A percentile compares a stretch with the other conserved stretches of the same genome.
Conservation (phyloP, 2,329 filamentous ascomycete species). For the Diaporthe caulivora region DNA sequence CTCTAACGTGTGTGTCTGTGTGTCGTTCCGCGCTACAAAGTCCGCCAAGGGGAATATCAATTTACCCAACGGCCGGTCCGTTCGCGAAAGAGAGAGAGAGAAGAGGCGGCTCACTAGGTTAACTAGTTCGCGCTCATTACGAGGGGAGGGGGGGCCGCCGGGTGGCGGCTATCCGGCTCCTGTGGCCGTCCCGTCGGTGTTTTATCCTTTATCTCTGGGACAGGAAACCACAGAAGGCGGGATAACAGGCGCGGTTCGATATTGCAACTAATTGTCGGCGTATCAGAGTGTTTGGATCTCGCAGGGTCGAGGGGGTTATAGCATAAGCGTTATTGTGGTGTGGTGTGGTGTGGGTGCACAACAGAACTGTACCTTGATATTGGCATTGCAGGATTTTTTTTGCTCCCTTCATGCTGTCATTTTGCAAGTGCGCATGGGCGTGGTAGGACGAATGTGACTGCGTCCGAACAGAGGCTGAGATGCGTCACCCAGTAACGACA, state of each 20-base stretch:
- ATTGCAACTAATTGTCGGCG: neutral
- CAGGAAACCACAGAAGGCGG: too few relatives aligned
- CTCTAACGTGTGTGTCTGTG: neutral
- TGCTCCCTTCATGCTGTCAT: neutral
- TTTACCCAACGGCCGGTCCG: conserved; percentile 18
- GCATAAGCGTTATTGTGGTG: neutral
- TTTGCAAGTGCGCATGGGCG: neutral
- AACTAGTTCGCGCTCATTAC: neutral
- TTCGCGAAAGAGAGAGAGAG: neutral
- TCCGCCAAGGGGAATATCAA: neutral
- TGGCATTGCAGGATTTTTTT: neutral
- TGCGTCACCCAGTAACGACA: neutral
- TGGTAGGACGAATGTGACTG: conserved; percentile 7
- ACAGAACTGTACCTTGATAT: conserved; percentile 6
- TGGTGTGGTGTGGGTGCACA: conserved; percentile 4
- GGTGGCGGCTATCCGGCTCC: conserved; percentile 21
- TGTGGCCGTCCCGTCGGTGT: neutral
- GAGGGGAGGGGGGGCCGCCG: neutral
- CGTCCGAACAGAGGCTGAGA: conserved; percentile 5
- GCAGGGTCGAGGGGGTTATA: neutral
- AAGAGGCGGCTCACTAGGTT: neutral
- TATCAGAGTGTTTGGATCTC: neutral
- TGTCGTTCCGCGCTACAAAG: too few relatives aligned
- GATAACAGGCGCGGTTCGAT: neutral
- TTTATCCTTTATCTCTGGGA: neutral